Conservation (phyloP, 805 yeast species). For the Candida anglica region DNA sequence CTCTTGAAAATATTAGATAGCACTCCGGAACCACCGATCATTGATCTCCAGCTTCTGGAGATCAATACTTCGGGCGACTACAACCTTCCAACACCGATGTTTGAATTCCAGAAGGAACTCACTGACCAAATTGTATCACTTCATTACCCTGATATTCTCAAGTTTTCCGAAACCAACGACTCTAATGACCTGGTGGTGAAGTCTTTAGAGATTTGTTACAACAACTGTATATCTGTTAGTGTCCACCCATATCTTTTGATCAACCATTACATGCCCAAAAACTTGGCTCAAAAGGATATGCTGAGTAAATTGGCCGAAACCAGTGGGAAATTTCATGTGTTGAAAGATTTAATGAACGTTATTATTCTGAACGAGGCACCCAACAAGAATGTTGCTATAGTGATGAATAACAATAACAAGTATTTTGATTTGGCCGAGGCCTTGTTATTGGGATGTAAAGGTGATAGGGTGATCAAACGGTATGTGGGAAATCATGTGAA, state of each 20-base stretch:
- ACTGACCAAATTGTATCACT: conserved; percentile 89
- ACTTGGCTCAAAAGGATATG: conserved; percentile 64
- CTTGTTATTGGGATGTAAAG: conserved; percentile 53
- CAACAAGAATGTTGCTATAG: conserved; percentile 57
- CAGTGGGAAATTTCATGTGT: conserved; percentile 77
- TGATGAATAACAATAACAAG: conserved; percentile 62
- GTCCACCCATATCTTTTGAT: conserved; percentile 87
- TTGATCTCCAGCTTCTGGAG: conserved; percentile 48
- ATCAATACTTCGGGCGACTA: conserved; percentile 57
- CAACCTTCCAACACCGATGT: conserved; percentile 76
- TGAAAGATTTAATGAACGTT: conserved; percentile 60
- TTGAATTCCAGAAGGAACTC: conserved; percentile 80
- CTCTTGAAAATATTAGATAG: conserved; percentile 71
- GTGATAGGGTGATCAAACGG: conserved; percentile 47
- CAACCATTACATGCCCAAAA: conserved; percentile 81
- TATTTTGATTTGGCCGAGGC: conserved; percentile 73
- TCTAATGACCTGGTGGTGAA: conserved; percentile 57
- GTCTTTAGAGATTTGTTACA: conserved; percentile 68
- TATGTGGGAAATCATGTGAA: conserved; percentile 60
- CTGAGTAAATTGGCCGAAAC: conserved; percentile 70
- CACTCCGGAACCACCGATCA: conserved; percentile 79
- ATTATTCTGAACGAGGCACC: conserved; percentile 31
- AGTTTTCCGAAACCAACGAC: conserved; percentile 69
- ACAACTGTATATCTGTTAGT: conserved; percentile 74
- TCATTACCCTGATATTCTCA: conserved; percentile 86